phyloP scores from a whole-genome alignment of 179 eudicot genomes.

The Corrigiola litoralis region DNA sequence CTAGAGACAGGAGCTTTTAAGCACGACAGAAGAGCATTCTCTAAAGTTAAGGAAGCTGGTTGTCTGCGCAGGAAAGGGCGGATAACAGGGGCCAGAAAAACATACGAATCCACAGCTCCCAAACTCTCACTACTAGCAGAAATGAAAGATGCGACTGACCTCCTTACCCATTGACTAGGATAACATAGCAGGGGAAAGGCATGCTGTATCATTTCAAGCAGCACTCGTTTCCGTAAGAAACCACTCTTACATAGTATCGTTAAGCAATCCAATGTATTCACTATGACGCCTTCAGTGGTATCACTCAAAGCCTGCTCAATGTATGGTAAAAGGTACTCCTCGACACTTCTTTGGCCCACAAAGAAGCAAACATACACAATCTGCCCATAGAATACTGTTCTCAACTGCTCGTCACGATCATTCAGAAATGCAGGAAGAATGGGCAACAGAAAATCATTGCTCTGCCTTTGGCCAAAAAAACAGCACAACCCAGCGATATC shows the following conservation, averaged over 20 bases:
- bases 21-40: constrained; percentile 73
- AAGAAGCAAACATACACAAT: constrained; percentile 90
- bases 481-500: constrained; percentile 91
- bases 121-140: constrained; percentile 85
- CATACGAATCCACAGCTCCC: constrained; percentile 94
- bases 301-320: constrained; percentile 93
- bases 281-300: constrained; percentile 87
- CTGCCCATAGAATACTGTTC: constrained; percentile 85
- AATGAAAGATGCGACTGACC: constrained; percentile 71
- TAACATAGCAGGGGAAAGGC: constrained; percentile 82
- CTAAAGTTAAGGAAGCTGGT: constrained; percentile 82
- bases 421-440: constrained; percentile 95
- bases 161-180: constrained; percentile 95
- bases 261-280: constrained; percentile 87
- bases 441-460: constrained; percentile 83
- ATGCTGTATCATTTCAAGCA: constrained; percentile 86
- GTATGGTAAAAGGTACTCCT: constrained; percentile 92
- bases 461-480: constrained; percentile 96
- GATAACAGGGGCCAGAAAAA: constrained; percentile 78
- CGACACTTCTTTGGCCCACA: constrained; percentile 97
- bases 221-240: constrained; percentile 68
- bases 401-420: constrained; percentile 88
- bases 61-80: constrained; percentile 85
- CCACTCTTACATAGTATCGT: constrained; percentile 68
- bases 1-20: constrained; percentile 83